Conservation (phyloP, 176 grass and related monocot genomes). For the Musa acuminata region DNA sequence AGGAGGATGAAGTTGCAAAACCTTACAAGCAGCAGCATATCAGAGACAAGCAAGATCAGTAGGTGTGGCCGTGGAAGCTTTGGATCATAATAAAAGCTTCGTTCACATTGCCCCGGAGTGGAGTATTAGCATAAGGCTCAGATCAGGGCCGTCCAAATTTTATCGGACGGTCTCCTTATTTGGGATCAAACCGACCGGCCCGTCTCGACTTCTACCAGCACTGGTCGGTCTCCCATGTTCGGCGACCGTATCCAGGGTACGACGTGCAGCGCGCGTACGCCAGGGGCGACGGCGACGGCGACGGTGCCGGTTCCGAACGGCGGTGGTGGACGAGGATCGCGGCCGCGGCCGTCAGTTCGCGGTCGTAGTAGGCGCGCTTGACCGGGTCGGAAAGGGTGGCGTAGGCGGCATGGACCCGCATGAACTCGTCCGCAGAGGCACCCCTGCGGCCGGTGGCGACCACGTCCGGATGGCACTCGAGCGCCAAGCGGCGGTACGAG, state of each 20-base stretch:
- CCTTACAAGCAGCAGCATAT: not conserved
- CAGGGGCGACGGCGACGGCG: not conserved
- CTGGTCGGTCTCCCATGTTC: slow-evolving; percentile 67
- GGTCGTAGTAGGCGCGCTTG: slow-evolving; percentile 58
- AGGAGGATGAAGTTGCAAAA: not conserved
- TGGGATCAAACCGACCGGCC: not conserved
- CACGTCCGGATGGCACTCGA: slow-evolving; percentile 43
- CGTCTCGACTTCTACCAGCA: slow-evolving; percentile 34
- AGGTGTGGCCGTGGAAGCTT: not conserved
- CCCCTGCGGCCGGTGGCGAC: slow-evolving; percentile 14
- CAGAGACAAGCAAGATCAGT: not conserved
- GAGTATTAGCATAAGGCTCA: not conserved
- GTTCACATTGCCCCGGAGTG: not conserved
- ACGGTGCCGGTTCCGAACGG: slow-evolving; percentile 2
- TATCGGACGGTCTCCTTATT: not conserved
- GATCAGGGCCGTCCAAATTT: not conserved
- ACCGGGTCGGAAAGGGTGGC: slow-evolving; percentile 44
- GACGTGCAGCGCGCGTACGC: slow-evolving; percentile 25
- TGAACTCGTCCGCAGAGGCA: slow-evolving; percentile 46
- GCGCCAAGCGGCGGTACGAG: slow-evolving; percentile 48
- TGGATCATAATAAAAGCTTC: not conserved
- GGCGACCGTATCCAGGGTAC: slow-evolving; percentile 33
- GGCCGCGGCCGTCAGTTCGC: slow-evolving; percentile 13
- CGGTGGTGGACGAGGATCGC: not conserved
- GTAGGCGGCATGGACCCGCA: slow-evolving; percentile 59